Evolutionary conservation across 2,329 filamentous ascomycete genomes (phyloP).

Genomic region (Phoma herbarum): DNA sequence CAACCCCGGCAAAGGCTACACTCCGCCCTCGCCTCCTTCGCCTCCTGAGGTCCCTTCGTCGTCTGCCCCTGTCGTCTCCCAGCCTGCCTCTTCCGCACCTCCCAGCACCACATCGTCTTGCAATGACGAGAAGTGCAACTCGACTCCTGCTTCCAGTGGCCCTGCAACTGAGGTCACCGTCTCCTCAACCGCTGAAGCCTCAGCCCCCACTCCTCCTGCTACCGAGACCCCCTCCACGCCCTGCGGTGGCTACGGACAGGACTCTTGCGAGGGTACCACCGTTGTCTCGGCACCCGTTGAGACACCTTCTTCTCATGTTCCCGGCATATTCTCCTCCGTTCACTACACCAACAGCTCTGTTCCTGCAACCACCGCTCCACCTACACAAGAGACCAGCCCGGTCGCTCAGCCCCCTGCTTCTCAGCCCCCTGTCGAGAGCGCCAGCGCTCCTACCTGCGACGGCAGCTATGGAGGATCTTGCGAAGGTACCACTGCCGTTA

Average conservation of each 20-base stretch:
- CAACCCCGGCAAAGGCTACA: constrained; percentile 46
- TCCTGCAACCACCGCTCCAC: constrained; percentile 24
- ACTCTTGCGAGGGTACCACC: constrained; percentile 13
- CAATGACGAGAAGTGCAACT: constrained; percentile 4
- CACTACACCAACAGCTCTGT: constrained; percentile 32
- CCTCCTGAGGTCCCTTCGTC: constrained; percentile 20
- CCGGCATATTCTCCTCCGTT: constrained; percentile 13
- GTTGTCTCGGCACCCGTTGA: constrained; percentile 10
- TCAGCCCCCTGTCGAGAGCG: constrained; percentile 8
- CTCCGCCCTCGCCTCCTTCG: constrained; percentile 29
- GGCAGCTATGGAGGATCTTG: constrained; percentile 30
- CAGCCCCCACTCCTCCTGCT: constrained; percentile 13
- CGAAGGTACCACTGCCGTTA: constrained; percentile 25
- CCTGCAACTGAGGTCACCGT: constrained; percentile 19
- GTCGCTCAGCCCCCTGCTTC: constrained; percentile 1
- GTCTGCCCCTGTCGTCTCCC: constrained; percentile 16
- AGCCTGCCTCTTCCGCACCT: constrained; percentile 17
- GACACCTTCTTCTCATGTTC: constrained; percentile 12
- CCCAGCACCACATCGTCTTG: constrained; percentile 10
- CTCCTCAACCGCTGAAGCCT: constrained; percentile 3
- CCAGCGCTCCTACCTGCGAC: constrained; percentile 10
- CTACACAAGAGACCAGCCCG: constrained; percentile 16
- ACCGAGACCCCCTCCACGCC: constrained; percentile 16
- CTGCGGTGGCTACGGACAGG: constrained; percentile 18
- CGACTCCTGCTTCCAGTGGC: constrained; percentile 8